Percentiles rank a stretch among this genome's conserved stretches.
Evolutionary conservation across 23 red algal species (phyloP).

Genomic region (Gracilaria gracilis): DNA sequence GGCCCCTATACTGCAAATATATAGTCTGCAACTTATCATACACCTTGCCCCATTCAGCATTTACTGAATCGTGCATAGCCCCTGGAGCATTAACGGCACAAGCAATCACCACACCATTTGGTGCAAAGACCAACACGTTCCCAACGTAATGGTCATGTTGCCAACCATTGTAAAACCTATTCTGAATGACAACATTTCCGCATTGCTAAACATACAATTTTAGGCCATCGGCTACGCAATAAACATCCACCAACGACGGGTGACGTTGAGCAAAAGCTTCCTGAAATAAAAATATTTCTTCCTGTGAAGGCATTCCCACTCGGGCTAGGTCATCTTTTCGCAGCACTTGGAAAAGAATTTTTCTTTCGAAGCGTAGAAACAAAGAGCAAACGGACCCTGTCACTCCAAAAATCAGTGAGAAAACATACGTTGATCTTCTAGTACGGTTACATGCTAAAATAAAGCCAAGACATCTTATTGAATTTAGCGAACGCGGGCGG

Average conservation of each 20-base stretch:
- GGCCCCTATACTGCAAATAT: neutral
- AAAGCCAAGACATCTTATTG: too few relatives aligned
- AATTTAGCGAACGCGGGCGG: too few relatives aligned
- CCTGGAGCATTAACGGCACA: slow-evolving; percentile 50
- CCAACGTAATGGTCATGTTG: slow-evolving; percentile 37
- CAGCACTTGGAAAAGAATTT: slow-evolving; percentile 5
- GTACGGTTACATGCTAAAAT: too few relatives aligned
- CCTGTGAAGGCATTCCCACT: neutral
- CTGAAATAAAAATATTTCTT: slow-evolving; percentile 10
- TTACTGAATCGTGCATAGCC: slow-evolving; percentile 24
- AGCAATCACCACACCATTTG: slow-evolving; percentile 25
- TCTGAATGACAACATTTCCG: slow-evolving; percentile 14
- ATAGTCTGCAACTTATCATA: slow-evolving; percentile 10
- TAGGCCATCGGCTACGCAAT: slow-evolving; percentile 46
- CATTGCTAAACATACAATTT: slow-evolving; percentile 23
- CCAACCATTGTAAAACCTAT: slow-evolving; percentile 51
- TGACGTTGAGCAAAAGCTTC: neutral
- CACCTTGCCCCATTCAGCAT: neutral
- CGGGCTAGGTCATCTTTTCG: neutral
- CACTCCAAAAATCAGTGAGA: slow-evolving; percentile 26
- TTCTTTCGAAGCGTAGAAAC: slow-evolving; percentile 15
- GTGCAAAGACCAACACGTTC: slow-evolving; percentile 27
- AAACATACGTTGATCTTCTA: neutral
- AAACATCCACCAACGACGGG: neutral
- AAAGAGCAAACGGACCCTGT: neutral